Base-by-base conservation (phyloP, 805 yeast genomes). In the Metschnikowia matae region DNA sequence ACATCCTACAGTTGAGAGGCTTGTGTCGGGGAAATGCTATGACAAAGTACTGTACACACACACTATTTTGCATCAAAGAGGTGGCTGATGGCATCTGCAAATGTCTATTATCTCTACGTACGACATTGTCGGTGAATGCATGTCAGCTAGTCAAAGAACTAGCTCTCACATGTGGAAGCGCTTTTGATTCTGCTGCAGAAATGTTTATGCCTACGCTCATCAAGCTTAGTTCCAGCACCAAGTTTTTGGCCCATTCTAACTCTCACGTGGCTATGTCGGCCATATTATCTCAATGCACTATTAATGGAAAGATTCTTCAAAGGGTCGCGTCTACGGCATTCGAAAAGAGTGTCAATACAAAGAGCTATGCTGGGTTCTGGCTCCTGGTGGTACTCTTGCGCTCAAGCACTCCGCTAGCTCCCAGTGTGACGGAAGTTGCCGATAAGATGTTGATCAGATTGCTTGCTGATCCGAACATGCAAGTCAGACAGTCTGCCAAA, bases 71-170 rank as follows among this genome's bases (percentile, higher is more conserved):
- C 40, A 41, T 74, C 10, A 59, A 55, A 21, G 69, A 63, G 4
- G 20, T 62, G 1, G 49, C 68, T 3, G 90, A 83, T 15, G 83
- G 85, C 10, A 76, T 91, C 3, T 67, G 76, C 47, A 89, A 87
- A 57, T 81, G 89, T 0, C 74, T 83, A 0, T 59, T 75, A 6
- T 90, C 98, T 0, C 71, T 94, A 50, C 74, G 99, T 61, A 94
- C 99, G 0, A 87, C 97, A 0, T 72, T 94, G 18, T 82, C 91
- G 0, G 70, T 81, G 2, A 80, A 87, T 60, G 88, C 90, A 0
- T 87, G 95, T 61, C 88, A 84, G 50, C 64, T 90, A 18, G 73
- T 88, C 10, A 88, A 87, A 61, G 98, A 91, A 54, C 58, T 81
- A 37, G 78, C 77, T 2, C 68, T 78, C 8, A 52, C 65, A 11